A percentile compares a stretch with the other conserved stretches of the same genome.
phyloP scores from a whole-genome alignment of 257 asterid species.

The Prunella vulgaris region DNA sequence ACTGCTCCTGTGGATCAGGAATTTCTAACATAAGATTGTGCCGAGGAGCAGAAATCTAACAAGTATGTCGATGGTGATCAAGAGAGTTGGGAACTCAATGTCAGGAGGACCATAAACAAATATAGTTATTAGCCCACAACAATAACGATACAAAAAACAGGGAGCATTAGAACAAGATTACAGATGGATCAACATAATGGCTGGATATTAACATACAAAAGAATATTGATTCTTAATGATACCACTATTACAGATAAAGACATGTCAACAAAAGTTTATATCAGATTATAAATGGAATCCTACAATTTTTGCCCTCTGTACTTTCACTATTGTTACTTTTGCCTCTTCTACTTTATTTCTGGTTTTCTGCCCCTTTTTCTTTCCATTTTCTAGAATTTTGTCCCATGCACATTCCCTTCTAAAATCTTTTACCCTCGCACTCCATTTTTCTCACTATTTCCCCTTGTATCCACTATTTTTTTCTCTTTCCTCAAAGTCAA shows the following conservation, averaged over 20 bases:
- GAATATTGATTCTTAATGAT: neutral
- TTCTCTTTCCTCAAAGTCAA: neutral
- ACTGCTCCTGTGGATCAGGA: neutral
- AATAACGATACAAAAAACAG: too few species aligned
- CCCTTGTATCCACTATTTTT: neutral
- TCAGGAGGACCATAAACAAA: too few species aligned
- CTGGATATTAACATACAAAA: neutral
- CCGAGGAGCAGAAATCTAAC: neutral
- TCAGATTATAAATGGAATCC: conserved; percentile 5
- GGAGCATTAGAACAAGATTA: too few species aligned
- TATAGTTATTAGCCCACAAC: too few species aligned
- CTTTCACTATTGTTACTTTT: too few species aligned
- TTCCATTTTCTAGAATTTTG: neutral
- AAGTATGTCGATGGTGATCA: neutral
- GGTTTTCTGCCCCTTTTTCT: neutral
- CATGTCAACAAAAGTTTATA: neutral
- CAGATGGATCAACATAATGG: neutral
- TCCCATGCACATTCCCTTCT: neutral
- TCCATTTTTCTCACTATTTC: neutral
- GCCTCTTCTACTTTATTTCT: neutral
- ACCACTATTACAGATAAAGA: neutral
- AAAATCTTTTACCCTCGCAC: too few species aligned
- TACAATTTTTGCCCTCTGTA: neutral
- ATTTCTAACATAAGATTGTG: neutral
- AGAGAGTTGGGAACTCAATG: neutral